Conservation (phyloP, 2,329 filamentous ascomycete species). For the Huntiella savannae region DNA sequence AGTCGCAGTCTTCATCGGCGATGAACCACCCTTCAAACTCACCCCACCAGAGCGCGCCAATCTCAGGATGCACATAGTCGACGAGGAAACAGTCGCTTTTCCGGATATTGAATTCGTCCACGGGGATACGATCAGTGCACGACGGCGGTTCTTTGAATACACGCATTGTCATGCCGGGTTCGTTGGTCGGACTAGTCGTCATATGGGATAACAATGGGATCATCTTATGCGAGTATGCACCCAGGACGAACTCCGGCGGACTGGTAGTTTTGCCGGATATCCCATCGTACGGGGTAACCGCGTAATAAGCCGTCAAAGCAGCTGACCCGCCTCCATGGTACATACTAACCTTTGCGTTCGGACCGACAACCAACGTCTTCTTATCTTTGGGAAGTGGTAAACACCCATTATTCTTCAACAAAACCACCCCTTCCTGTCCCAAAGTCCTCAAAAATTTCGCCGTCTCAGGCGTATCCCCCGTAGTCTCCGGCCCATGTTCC, state of each 20-base stretch:
- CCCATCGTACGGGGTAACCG: constrained; percentile 53
- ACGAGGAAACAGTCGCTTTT: constrained; percentile 32
- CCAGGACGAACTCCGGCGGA: constrained; percentile 33
- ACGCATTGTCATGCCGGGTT: constrained; percentile 40
- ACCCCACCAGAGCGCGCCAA: constrained; percentile 37
- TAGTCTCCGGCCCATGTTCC: constrained; percentile 33
- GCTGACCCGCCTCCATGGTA: constrained; percentile 50
- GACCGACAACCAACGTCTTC: constrained; percentile 38
- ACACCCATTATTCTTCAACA: constrained; percentile 51
- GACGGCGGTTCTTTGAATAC: constrained; percentile 41
- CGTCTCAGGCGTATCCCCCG: constrained; percentile 39
- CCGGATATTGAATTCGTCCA: constrained; percentile 30
- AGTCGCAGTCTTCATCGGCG: constrained; percentile 39
- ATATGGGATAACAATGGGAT: constrained; percentile 37
- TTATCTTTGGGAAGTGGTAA: constrained; percentile 46
- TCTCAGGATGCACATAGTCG: constrained; percentile 32
- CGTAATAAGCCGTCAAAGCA: constrained; percentile 40
- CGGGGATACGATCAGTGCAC: constrained; percentile 24
- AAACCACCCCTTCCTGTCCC: constrained; percentile 49
- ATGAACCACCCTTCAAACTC: constrained; percentile 41
- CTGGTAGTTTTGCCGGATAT: constrained; percentile 35
- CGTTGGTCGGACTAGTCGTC: constrained; percentile 31
- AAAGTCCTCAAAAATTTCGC: constrained; percentile 44
- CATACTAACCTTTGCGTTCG: constrained; percentile 35
- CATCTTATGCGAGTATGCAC: constrained; percentile 45